Percentiles rank a stretch among this genome's conserved stretches.
phyloP scores from a whole-genome alignment of 1,284 basidiomycete genomes.

The Porogramme epimiltina region DNA sequence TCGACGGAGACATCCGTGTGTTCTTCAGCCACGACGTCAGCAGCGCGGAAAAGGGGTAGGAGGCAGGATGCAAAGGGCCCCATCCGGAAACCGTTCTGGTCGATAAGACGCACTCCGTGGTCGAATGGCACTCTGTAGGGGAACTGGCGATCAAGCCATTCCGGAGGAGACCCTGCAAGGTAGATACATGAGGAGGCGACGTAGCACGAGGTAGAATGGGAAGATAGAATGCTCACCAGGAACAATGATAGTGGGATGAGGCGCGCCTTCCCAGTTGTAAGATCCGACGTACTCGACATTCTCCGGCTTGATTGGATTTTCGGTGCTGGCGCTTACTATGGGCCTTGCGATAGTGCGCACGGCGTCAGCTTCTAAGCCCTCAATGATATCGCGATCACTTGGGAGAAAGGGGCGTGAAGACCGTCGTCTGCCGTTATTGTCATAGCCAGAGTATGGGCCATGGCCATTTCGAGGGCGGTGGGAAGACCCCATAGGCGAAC shows the following conservation, averaged over 20 bases:
- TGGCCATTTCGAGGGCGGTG: not conserved
- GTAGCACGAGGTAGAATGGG: not conserved
- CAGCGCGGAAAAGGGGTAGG: slow-evolving; percentile 51
- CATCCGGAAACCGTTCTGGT: slow-evolving; percentile 54
- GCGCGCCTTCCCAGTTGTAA: slow-evolving; percentile 52
- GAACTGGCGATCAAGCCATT: slow-evolving; percentile 45
- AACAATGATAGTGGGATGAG: slow-evolving; percentile 53
- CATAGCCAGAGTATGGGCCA: not conserved
- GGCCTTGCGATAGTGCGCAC: slow-evolving; percentile 12
- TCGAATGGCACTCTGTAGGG: slow-evolving; percentile 54
- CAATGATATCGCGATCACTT: slow-evolving; percentile 15
- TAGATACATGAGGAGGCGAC: not conserved
- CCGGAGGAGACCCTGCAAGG: slow-evolving; percentile 48
- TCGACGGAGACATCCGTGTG: slow-evolving; percentile 35
- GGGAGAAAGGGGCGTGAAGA: slow-evolving; percentile 2
- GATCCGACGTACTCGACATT: slow-evolving; percentile 50
- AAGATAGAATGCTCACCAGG: slow-evolving; percentile 41
- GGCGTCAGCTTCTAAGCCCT: slow-evolving; percentile 5
- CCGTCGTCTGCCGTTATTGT: not conserved
- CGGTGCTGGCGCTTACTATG: not conserved
- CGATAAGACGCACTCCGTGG: slow-evolving; percentile 41
- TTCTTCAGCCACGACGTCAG: slow-evolving; percentile 41
- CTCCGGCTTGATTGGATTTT: slow-evolving; percentile 9
- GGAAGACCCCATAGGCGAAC: too few species aligned
- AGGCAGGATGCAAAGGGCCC: slow-evolving; percentile 36